A percentile compares a stretch with the other conserved stretches of the same genome.
Evolutionary conservation across 2,329 filamentous ascomycete species (phyloP).

Genomic region (Fusarium tanahbumbuense): DNA sequence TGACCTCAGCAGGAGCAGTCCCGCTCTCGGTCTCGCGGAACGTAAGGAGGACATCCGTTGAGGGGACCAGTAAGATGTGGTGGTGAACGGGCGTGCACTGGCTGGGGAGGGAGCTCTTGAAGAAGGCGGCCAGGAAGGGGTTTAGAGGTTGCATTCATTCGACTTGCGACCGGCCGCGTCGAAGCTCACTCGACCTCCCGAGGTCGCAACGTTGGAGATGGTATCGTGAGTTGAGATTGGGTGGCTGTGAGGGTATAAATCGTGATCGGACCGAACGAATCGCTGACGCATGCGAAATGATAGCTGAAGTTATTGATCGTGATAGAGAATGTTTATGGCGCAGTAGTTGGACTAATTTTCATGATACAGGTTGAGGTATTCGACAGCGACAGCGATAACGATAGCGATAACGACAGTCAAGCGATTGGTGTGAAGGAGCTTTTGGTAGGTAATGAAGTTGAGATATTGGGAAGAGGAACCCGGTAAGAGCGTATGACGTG

Average conservation of each 20-base stretch:
- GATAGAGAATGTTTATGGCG: constrained; percentile 30
- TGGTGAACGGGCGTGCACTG: constrained; percentile 94
- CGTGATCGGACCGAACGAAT: constrained; percentile 28
- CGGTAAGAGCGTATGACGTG: constrained; percentile 18
- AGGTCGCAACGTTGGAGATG: constrained; percentile 38
- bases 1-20: constrained; percentile 79
- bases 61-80: constrained; percentile 92
- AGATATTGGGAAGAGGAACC: not conserved
- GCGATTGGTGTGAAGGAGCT: constrained; percentile 27
- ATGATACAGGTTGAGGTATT: constrained; percentile 41
- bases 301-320: constrained; percentile 6
- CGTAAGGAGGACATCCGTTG: constrained; percentile 90
- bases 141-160: constrained; percentile 94
- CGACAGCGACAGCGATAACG: constrained; percentile 38
- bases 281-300: constrained; percentile 44
- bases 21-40: constrained; percentile 89
- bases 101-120: constrained; percentile 90
- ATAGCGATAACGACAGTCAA: constrained; percentile 38
- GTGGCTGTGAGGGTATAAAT: constrained; percentile 12
- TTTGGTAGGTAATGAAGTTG: not conserved
- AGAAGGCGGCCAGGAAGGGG: constrained; percentile 98
- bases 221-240: constrained; percentile 20
- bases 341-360: constrained; percentile 28
- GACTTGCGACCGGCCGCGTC: constrained; percentile 48
- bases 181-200: constrained; percentile 46